Base-by-base conservation (phyloP, 129 eudicot genomes). In the Kitagawia praeruptora region DNA sequence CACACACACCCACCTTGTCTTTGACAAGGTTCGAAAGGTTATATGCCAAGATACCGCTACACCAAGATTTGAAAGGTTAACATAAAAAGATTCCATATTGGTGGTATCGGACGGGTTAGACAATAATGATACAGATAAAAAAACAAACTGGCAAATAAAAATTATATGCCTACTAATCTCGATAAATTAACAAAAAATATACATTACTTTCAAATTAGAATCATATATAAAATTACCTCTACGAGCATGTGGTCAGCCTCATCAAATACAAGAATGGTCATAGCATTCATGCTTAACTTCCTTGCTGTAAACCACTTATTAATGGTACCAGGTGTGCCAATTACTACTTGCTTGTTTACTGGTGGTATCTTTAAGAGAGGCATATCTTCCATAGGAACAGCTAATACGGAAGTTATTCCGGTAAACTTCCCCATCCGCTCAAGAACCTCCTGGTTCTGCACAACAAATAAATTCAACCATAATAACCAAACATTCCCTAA, bases 171-270 rank as follows among this genome's bases (percentile, higher is more conserved):
- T 21, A 18, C 11, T 41, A 12, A 73, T 41, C 12, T n/a, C 27
- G 16, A 72, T 73, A 1, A 8, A 23, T n/a, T 23, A 14, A n/a
- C 14, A 25, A 8, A 25, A 74, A n/a, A 74, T 10, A 74, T 27
- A 14, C n/a, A 45, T 74, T 1, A 41, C 51, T 71, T 44, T 3
- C n/a, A 23, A 72, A 41, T 5, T 23, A 44, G 23, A 39, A 73
- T 23, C 77, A 46, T 2, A 70, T 16, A 41, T 34, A 2, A 51
- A 39, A 41, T 85, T 80, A 89, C 98, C 97, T 87, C 95, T 28
- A 90, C 93, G 71, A 93, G 82, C 97, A 93, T 93, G 81, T 91
- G 97, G 80, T 93, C 98, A 14, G 98, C 98, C 81, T 93, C 98
- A 80, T 93, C 98, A 86, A 91, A 93, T 48, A 93, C 98, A 80